Evolutionary conservation across 2,329 filamentous ascomycete species (phyloP).

Genomic region (Daldinia sp.): DNA sequence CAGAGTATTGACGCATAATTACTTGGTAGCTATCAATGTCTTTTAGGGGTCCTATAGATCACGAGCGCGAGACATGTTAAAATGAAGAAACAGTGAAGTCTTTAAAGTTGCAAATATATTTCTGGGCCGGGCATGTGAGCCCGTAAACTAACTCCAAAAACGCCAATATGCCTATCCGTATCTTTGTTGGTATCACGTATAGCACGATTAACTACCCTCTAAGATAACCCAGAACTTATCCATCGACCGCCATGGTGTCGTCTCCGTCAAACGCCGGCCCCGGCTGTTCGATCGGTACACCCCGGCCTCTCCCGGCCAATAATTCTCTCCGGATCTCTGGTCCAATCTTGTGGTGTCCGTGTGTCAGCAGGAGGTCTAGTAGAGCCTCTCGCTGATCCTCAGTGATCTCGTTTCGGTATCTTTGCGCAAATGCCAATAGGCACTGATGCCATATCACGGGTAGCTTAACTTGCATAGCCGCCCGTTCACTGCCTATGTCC

Average conservation of each 20-base stretch:
- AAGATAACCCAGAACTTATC: conserved; percentile 8
- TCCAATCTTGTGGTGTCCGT: conserved; percentile 87
- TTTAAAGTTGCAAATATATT: conserved; percentile 12
- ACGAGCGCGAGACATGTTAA: neutral
- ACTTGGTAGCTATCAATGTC: no score
- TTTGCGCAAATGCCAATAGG: conserved; percentile 88
- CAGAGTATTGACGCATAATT: no score
- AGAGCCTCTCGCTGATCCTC: conserved; percentile 93
- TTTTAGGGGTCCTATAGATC: neutral
- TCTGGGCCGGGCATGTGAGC: neutral
- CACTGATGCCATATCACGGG: conserved; percentile 98
- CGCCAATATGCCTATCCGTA: conserved; percentile 27
- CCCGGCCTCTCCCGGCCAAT: conserved; percentile 85
- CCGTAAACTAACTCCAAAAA: conserved; percentile 26
- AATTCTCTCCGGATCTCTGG: conserved; percentile 91
- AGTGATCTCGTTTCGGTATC: conserved; percentile 95
- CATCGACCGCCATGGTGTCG: conserved; percentile 86
- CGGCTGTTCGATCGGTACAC: conserved; percentile 71
- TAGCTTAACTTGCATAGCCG: conserved; percentile 69
- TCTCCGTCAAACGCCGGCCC: conserved; percentile 72
- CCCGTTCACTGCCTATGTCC: conserved; percentile 55
- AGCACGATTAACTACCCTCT: neutral
- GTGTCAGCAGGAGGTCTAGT: conserved; percentile 82
- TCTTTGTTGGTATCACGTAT: conserved; percentile 34
- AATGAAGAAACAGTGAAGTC: neutral